Base-by-base conservation (phyloP, 2,329 filamentous ascomycete species). In the Talaromyces sp. region DNA sequence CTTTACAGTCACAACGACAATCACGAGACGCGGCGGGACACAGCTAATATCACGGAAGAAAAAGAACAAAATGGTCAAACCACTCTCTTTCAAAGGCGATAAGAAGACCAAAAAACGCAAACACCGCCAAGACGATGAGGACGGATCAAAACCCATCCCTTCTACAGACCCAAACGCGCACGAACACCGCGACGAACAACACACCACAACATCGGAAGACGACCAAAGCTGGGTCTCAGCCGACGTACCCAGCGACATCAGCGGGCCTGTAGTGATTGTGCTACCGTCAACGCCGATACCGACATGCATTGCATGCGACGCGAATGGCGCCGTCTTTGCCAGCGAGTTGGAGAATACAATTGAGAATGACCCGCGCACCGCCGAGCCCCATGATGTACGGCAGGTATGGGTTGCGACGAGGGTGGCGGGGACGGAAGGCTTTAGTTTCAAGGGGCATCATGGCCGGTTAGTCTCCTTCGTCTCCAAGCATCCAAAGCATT, bases 61-160 rank as follows among this genome's bases (percentile, higher is more conserved):
- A 50, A 22, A 22, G 41, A 24, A 33, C 31, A 57, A 57, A 24
- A 79, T 78, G 78, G 77, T 96, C 71, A 97, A 96, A 77, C 89
- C 94, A 57, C 86, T 99, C 65, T 84, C 88, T 58, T 99, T 99
- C 84, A 99, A 99, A 81, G 95, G 95, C 83, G 95, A 99, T 81
- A 65, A 65, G 62, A 97, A 95, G 81, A 81, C 87, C 66, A 97
- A 95, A 79, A 97, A 97, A 83, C 87, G 92, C 77, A 97, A 97
- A 84, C 88, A 91, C 71, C 79, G 84, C 57, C 22, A 52, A 27
- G 82, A 83, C 61, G 81, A 81, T 50, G 82, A 86, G 50, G 80
- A 83, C 66, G 75, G 77, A 13, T 75, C 78, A 24, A 74, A 33
- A 74, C 76, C 37, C 63, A 70, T 50, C 70, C 68, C 7, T 6